These are phyloP conservation scores for Colletotrichum sublineola DNA, from an alignment of 2,329 filamentous ascomycete genomes.

Conservation along the genomic window DNA sequence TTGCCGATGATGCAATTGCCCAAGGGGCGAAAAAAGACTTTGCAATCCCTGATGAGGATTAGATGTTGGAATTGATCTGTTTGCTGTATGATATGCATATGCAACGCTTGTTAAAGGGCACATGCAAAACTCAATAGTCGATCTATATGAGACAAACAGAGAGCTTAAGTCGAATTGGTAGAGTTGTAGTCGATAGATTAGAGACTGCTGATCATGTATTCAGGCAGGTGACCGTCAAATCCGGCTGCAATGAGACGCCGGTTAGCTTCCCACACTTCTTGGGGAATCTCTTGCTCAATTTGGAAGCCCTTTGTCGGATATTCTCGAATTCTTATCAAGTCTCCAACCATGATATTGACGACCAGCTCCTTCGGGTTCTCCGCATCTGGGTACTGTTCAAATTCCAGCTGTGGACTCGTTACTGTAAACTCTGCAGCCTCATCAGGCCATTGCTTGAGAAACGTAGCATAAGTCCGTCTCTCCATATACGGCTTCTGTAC, in stretches of 20 bases:
- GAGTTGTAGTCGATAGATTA: too few relatives aligned
- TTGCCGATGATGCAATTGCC: slow-evolving; percentile 44
- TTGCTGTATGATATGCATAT: too few relatives aligned
- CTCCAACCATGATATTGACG: slow-evolving; percentile 60
- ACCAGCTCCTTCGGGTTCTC: slow-evolving; percentile 58
- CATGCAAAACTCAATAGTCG: neutral
- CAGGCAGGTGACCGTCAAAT: slow-evolving; percentile 54
- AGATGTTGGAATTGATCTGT: neutral
- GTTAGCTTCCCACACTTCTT: slow-evolving; percentile 57
- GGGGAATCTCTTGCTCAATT: slow-evolving; percentile 58
- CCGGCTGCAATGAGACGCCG: slow-evolving; percentile 56
- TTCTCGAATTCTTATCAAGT: slow-evolving; percentile 58
- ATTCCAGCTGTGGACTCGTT: slow-evolving; percentile 56
- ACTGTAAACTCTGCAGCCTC: slow-evolving; percentile 52
- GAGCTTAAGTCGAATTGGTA: too few relatives aligned
- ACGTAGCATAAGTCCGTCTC: slow-evolving; percentile 60
- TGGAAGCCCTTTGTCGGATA: slow-evolving; percentile 60
- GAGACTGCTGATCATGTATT: neutral
- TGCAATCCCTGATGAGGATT: slow-evolving; percentile 10
- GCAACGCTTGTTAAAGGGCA: neutral
- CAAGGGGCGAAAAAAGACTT: slow-evolving; percentile 25
- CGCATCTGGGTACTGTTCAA: slow-evolving; percentile 57
- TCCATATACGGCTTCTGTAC: slow-evolving; percentile 66
- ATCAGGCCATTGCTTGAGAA: slow-evolving; percentile 61
- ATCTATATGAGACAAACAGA: neutral